A percentile compares a stretch with the other conserved stretches of the same genome.
phyloP scores from a whole-genome alignment of 2,329 filamentous ascomycete species.

The Fonsecaea multimorphosa region DNA sequence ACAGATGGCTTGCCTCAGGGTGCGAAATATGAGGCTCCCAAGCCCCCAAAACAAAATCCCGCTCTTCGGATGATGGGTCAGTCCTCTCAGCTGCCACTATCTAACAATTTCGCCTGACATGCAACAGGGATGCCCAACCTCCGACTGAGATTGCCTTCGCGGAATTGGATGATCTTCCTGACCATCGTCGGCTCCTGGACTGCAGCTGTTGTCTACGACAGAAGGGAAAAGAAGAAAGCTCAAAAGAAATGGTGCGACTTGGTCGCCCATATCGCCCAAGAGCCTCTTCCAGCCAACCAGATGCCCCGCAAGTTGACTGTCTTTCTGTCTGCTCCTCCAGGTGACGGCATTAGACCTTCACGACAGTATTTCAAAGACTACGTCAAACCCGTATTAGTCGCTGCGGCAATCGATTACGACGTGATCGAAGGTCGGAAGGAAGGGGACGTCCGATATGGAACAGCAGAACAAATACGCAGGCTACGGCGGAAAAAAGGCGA shows the following conservation, averaged over 20 bases:
- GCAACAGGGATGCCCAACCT: conserved; percentile 77
- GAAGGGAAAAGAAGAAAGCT: conserved; percentile 81
- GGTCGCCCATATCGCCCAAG: conserved; percentile 81
- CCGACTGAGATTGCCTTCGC: conserved; percentile 82
- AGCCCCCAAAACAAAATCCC: conserved; percentile 66
- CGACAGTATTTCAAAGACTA: conserved; percentile 97
- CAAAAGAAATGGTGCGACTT: conserved; percentile 85
- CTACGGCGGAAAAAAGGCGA: conserved; percentile 66
- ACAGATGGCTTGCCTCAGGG: conserved; percentile 39
- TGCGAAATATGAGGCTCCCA: conserved; percentile 48
- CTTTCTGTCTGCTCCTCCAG: conserved; percentile 83
- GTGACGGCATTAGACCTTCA: conserved; percentile 80
- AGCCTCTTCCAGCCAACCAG: conserved; percentile 73
- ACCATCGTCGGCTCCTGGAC: conserved; percentile 77
- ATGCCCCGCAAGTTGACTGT: conserved; percentile 85
- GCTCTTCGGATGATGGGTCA: conserved; percentile 73
- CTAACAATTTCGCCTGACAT: conserved; percentile 26
- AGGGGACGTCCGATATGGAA: conserved; percentile 86
- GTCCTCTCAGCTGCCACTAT: conserved; percentile 22
- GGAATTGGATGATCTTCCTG: conserved; percentile 98
- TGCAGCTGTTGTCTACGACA: conserved; percentile 86
- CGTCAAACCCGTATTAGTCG: conserved; percentile 88
- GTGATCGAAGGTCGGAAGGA: conserved; percentile 90
- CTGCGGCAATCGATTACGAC: conserved; percentile 92
- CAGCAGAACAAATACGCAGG: conserved; percentile 83